These are phyloP conservation scores for Penicillium verrucosum DNA, from an alignment of 2,329 filamentous ascomycete genomes.

Conservation along the genomic window DNA sequence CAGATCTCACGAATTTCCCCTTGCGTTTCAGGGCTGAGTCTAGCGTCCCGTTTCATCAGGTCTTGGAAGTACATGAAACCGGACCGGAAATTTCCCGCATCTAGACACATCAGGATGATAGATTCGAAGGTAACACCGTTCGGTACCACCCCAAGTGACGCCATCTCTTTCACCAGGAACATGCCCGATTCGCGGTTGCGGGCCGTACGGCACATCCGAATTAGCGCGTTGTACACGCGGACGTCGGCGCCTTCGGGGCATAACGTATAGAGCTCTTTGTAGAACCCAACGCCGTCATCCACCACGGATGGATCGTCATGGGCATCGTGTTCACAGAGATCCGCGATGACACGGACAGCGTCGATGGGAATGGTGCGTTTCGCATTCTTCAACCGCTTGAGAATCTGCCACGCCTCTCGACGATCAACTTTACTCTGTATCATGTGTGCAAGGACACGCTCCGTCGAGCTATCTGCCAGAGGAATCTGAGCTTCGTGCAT, in stretches of 20 bases:
- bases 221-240: slow-evolving; percentile 59
- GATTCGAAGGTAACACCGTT: slow-evolving; percentile 61
- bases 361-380: slow-evolving; percentile 50
- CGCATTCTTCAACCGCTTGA: slow-evolving; percentile 55
- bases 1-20: slow-evolving; percentile 31
- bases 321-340: slow-evolving; percentile 47
- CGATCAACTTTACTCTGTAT: slow-evolving; percentile 47
- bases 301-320: slow-evolving; percentile 36
- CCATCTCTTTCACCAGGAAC: slow-evolving; percentile 62
- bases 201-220: slow-evolving; percentile 48
- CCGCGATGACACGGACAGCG: slow-evolving; percentile 49
- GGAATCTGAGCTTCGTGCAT: slow-evolving; percentile 65
- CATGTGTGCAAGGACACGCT: slow-evolving; percentile 60
- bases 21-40: slow-evolving; percentile 24
- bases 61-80: slow-evolving; percentile 41
- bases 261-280: slow-evolving; percentile 58
- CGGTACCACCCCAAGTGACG: slow-evolving; percentile 52
- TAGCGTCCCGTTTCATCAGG: slow-evolving; percentile 30
- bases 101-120: slow-evolving; percentile 57
- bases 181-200: slow-evolving; percentile 55
- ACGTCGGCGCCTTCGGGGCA: slow-evolving; percentile 44
- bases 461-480: slow-evolving; percentile 59
- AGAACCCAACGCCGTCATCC: slow-evolving; percentile 55
- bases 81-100: slow-evolving; percentile 35
- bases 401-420: slow-evolving; percentile 52